phyloP scores from a whole-genome alignment of 139 green algal genomes.

The Chlamydomonas eustigma region DNA sequence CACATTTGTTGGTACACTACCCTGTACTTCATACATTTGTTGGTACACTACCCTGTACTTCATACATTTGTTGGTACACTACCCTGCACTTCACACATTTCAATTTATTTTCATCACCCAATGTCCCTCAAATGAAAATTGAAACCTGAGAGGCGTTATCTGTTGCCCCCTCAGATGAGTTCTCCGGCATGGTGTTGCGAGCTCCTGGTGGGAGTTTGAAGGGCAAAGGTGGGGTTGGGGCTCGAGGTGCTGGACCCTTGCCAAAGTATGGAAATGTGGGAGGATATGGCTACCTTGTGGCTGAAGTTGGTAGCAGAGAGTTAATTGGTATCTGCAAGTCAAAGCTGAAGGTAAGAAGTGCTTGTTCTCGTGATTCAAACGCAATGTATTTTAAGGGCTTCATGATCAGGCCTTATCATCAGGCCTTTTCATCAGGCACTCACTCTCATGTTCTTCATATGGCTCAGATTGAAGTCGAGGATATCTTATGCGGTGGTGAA shows the following conservation, averaged over 20 bases:
- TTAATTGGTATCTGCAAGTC: constrained; percentile 56
- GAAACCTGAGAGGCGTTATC: too few species aligned
- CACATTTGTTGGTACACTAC: too few species aligned
- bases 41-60: too few species aligned
- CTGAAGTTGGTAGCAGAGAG: constrained; percentile 33
- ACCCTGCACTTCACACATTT: too few species aligned
- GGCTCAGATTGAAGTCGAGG: constrained; percentile 26
- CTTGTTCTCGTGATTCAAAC: background rate
- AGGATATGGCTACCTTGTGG: constrained; percentile 53
- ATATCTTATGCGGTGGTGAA: constrained; percentile 26
- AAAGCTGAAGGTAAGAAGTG: constrained; percentile 40
- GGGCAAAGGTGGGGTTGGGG: background rate
- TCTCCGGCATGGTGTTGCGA: constrained; percentile 35
- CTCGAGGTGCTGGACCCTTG: constrained; percentile 35
- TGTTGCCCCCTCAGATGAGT: too few species aligned
- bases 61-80: too few species aligned
- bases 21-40: too few species aligned
- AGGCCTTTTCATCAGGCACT: background rate
- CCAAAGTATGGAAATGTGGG: constrained; percentile 56
- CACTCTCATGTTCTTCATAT: background rate
- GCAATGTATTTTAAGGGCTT: too few species aligned
- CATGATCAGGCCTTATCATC: too few species aligned
- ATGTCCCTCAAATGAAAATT: too few species aligned
- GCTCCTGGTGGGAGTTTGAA: constrained; percentile 9
- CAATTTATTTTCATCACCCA: too few species aligned